Base-by-base conservation (phyloP, 306 rosid species). In the Myrica gale region DNA sequence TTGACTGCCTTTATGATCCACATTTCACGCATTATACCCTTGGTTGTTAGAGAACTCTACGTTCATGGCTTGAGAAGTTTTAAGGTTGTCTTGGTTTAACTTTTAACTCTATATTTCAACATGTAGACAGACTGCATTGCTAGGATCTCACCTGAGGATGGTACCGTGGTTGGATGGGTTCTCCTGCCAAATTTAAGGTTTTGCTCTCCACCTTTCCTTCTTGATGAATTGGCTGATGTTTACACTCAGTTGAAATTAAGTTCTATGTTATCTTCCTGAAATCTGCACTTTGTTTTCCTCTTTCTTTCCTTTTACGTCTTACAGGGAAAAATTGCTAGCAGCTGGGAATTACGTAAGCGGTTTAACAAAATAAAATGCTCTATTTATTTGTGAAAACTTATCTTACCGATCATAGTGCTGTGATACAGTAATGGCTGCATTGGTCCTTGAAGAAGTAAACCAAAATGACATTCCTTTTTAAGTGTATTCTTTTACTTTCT, bases 121-220 rank as follows among this genome's bases (percentile, higher is more conserved):
- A 6, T 84, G 81, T 76, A 95, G 98, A 83, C 89, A 32, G 98
- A 95, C 79, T 95, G 98, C 88, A 95, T 95, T 74, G 88, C 81
- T 45, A 92, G 91, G 86, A 87, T 95, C 85, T 87, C 90, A 23
- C 89, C 82, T 9, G 70, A 67, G 16, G 88, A 90, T 83, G 97
- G 98, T 42, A 75, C 84, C 42, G 78, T 94, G 77, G 83, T 86
- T 74, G 97, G 98, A 71, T 91, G 97, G 98, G 77, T 95, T 86
- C 82, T 95, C 70, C 97, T 95, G 81, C 96, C 75, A 76, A 72
- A 68, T 80, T 84, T 95, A 85, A 92, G 96, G 97, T 89, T 69
- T 60, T 81, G 11, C 72, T 47, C 53, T 52, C 37, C 54, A 74
- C 52, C 60, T 61, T 37, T 39, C 74, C 44, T 58, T 11, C 11